Percentiles rank a stretch among this genome's conserved stretches.
phyloP scores from a whole-genome alignment of 2,329 filamentous ascomycete species.

The Alternaria alternata region DNA sequence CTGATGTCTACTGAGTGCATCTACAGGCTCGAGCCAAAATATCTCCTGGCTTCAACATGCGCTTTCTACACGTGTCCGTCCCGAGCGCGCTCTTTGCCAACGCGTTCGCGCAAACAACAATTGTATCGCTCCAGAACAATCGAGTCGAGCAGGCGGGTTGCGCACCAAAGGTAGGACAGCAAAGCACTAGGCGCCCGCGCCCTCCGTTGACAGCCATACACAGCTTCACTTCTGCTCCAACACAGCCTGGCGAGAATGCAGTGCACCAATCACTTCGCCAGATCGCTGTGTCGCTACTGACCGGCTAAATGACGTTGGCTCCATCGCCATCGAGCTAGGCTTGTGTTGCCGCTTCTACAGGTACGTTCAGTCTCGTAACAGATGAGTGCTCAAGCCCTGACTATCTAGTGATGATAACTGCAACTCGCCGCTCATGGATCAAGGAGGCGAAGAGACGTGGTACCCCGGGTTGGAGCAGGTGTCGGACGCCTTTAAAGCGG shows the following conservation, averaged over 20 bases:
- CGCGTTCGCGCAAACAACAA: slow-evolving; percentile 9
- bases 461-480: slow-evolving; percentile 11
- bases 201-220: background rate
- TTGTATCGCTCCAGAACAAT: slow-evolving; percentile 14
- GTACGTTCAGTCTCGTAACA: slow-evolving; percentile 6
- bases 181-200: slow-evolving; percentile 3
- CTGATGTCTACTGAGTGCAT: background rate
- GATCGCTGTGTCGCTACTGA: slow-evolving; percentile 14
- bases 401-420: slow-evolving; percentile 11
- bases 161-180: slow-evolving; percentile 16
- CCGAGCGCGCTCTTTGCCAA: slow-evolving; percentile 3
- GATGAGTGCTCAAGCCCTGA: slow-evolving; percentile 4
- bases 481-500: slow-evolving; percentile 5
- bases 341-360: slow-evolving; percentile 14
- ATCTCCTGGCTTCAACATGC: slow-evolving; percentile 4
- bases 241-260: slow-evolving; percentile 9
- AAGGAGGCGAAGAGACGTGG: slow-evolving; percentile 1
- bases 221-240: slow-evolving; percentile 15
- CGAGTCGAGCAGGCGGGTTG: slow-evolving; percentile 7
- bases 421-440: background rate
- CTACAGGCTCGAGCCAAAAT: background rate
- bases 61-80: background rate
- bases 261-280: slow-evolving; percentile 9
- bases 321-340: slow-evolving; percentile 10
- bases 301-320: slow-evolving; percentile 14